A percentile compares a stretch with the other conserved stretches of the same genome.
phyloP scores from a whole-genome alignment of 225 moss, liverwort and hornwort species.

The Straminergon stramineum region DNA sequence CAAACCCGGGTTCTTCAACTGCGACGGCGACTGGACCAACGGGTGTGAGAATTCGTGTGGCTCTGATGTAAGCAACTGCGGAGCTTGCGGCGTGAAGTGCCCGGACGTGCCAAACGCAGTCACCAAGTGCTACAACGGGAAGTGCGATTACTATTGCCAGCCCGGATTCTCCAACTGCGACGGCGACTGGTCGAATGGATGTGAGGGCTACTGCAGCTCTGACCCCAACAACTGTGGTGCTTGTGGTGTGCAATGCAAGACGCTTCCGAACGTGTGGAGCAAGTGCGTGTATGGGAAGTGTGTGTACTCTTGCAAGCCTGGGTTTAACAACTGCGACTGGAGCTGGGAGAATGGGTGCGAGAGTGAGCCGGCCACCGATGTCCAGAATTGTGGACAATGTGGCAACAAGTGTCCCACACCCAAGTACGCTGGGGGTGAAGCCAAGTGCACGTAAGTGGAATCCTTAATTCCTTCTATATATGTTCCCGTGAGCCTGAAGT shows the following conservation, averaged over 20 bases:
- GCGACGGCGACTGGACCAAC: background rate
- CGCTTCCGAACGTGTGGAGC: background rate
- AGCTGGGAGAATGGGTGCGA: background rate
- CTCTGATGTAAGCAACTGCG: background rate
- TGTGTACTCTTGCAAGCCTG: background rate
- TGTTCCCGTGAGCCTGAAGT: too few species aligned
- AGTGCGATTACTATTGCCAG: background rate
- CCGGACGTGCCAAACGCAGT: background rate
- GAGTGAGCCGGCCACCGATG: background rate
- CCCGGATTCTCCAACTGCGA: background rate
- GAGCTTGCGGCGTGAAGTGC: background rate
- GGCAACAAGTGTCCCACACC: background rate
- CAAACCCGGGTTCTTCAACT: background rate
- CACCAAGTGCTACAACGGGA: background rate
- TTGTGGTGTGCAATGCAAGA: background rate
- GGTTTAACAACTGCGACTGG: background rate
- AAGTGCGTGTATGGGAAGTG: background rate
- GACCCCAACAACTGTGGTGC: background rate
- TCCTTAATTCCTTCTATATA: background rate
- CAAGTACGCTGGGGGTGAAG: background rate
- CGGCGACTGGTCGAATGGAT: background rate
- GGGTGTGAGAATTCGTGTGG: background rate
- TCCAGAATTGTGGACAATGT: background rate
- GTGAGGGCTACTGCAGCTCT: background rate
- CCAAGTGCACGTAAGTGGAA: background rate